Percentiles rank a stretch among this genome's conserved stretches.
These are phyloP conservation scores for Acanthamoeba culbertsoni DNA, from an alignment of 208 protist genomes.

Conservation along the genomic window DNA sequence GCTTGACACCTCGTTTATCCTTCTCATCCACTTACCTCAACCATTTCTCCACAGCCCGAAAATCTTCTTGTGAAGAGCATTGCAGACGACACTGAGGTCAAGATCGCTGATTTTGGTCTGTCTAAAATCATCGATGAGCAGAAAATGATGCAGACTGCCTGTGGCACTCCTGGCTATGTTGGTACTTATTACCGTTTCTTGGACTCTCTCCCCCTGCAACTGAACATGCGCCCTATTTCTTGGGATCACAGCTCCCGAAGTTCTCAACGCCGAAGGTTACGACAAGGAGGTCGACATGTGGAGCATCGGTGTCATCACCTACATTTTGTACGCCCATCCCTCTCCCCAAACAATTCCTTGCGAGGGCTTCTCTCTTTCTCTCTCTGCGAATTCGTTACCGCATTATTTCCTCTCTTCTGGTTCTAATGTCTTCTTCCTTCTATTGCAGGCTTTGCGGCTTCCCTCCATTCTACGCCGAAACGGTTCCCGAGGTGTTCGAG, in stretches of 20 bases:
- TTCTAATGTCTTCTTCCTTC: neutral
- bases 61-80: constrained; percentile 73
- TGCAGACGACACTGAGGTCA: constrained; percentile 71
- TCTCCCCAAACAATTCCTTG: too few relatives aligned
- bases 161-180: constrained; percentile 82
- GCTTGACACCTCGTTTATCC: neutral
- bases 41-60: constrained; percentile 63
- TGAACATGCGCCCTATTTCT: neutral
- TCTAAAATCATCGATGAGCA: constrained; percentile 76
- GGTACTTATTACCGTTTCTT: neutral
- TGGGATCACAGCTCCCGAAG: constrained; percentile 70
- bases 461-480: constrained; percentile 77
- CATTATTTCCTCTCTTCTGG: neutral
- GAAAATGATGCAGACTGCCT: constrained; percentile 75
- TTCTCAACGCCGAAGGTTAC: constrained; percentile 75
- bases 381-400: neutral
- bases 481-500: constrained; percentile 74
- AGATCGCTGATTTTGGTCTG: constrained; percentile 82
- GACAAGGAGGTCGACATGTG: constrained; percentile 77
- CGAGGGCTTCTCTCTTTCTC: neutral
- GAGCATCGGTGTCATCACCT: constrained; percentile 80
- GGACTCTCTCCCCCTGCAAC: neutral
- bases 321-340: constrained; percentile 76
- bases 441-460: constrained; percentile 73
- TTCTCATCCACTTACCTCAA: neutral